phyloP scores from a whole-genome alignment of 1,139 yeast genomes.

The Arxiozyma slooffiae region DNA sequence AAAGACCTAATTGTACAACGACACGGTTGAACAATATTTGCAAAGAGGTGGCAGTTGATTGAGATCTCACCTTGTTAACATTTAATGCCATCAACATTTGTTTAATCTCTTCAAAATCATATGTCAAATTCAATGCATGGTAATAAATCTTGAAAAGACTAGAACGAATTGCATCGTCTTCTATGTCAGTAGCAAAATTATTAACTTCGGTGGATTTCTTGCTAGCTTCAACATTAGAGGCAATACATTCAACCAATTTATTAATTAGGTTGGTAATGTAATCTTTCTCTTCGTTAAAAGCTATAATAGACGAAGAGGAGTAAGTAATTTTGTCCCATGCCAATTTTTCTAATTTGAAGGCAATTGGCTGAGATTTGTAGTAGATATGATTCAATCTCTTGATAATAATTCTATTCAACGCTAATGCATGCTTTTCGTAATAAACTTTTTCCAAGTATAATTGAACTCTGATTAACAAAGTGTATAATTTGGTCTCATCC shows the following conservation, averaged over 20 bases:
- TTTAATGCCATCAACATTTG: slow-evolving; percentile 77
- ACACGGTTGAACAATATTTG: slow-evolving; percentile 94
- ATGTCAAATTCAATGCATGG: slow-evolving; percentile 67
- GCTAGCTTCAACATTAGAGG: slow-evolving; percentile 26
- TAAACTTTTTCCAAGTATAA: slow-evolving; percentile 65
- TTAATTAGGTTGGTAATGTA: slow-evolving; percentile 52
- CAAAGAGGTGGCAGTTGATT: slow-evolving; percentile 62
- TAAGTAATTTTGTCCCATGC: slow-evolving; percentile 56
- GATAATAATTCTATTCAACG: slow-evolving; percentile 64
- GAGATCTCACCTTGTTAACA: slow-evolving; percentile 43
- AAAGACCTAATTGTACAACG: slow-evolving; percentile 86
- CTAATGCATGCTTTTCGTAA: slow-evolving; percentile 42
- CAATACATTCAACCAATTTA: slow-evolving; percentile 32
- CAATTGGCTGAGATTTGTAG: slow-evolving; percentile 78
- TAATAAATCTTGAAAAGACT: slow-evolving; percentile 80
- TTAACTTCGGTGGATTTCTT: slow-evolving; percentile 56
- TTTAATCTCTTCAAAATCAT: slow-evolving; percentile 68
- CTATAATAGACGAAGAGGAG: slow-evolving; percentile 22
- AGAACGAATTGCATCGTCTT: slow-evolving; percentile 71
- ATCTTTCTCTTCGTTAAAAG: slow-evolving; percentile 25
- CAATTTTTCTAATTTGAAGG: slow-evolving; percentile 54
- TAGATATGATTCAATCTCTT: slow-evolving; percentile 89
- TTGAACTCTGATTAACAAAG: slow-evolving; percentile 74
- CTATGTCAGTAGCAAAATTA: slow-evolving; percentile 29
- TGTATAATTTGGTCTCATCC: slow-evolving; percentile 74